Percentiles rank a stretch among this genome's conserved stretches.
Conservation (phyloP, 2,329 filamentous ascomycete species). For the Fusarium drepaniforme region DNA sequence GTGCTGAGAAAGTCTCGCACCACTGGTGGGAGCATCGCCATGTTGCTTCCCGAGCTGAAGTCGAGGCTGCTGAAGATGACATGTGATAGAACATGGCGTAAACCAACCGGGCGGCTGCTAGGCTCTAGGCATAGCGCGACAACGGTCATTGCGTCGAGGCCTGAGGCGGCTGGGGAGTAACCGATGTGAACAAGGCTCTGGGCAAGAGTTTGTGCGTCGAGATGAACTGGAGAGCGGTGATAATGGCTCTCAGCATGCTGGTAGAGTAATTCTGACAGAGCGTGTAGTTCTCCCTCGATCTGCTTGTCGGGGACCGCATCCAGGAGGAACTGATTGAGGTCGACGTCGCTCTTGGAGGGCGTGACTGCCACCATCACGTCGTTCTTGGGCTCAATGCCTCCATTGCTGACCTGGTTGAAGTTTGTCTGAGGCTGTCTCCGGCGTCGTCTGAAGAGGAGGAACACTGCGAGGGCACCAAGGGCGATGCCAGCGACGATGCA, state of each 20-base stretch:
- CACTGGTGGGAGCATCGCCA: conserved; percentile 53
- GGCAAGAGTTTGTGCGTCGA: conserved; percentile 33
- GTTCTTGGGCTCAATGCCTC: conserved; percentile 1
- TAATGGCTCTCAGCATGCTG: conserved; percentile 57
- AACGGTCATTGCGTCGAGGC: conserved; percentile 32
- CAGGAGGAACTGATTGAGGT: conserved; percentile 52
- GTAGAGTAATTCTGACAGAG: conserved; percentile 51
- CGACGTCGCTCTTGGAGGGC: conserved; percentile 29
- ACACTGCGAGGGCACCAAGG: conserved; percentile 42
- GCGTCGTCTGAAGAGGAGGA: conserved; percentile 43
- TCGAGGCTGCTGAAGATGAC: conserved; percentile 52
- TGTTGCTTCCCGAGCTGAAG: conserved; percentile 37
- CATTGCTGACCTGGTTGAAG: neutral
- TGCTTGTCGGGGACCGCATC: conserved; percentile 52
- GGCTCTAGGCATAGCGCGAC: conserved; percentile 49
- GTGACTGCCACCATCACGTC: conserved; percentile 23
- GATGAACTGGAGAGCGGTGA: conserved; percentile 43
- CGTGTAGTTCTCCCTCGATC: conserved; percentile 48
- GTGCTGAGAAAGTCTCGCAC: conserved; percentile 47
- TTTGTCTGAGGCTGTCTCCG: neutral
- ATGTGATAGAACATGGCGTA: conserved; percentile 55
- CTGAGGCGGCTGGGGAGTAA: conserved; percentile 30
- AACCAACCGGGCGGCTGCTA: conserved; percentile 46
- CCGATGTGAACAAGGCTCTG: conserved; percentile 44
- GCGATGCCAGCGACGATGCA: conserved; percentile 45